Evolutionary conservation across 768 basidiomycete genomes (phyloP).

Genomic region (Termitomyces sp.): DNA sequence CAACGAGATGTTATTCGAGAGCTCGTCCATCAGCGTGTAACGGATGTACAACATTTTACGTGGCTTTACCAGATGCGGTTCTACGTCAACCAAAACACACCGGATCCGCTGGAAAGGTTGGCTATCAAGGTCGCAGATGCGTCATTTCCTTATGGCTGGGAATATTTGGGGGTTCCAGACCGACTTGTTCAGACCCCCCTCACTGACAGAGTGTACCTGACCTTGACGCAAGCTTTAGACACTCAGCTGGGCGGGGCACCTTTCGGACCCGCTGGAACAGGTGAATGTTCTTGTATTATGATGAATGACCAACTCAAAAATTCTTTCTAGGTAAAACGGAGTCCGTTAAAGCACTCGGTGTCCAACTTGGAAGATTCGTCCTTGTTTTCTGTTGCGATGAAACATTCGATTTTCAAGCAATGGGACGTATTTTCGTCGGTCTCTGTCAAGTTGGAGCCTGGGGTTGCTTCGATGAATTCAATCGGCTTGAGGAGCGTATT

Average conservation of each 20-base stretch:
- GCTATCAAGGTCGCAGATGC: slow-evolving; percentile 86
- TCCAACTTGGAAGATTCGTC: slow-evolving; percentile 97
- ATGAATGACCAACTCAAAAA: slow-evolving; percentile 2
- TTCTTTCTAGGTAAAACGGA: slow-evolving; percentile 82
- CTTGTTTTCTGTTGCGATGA: slow-evolving; percentile 99
- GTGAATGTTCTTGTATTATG: slow-evolving; percentile 27
- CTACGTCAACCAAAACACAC: slow-evolving; percentile 71
- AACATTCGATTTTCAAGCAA: slow-evolving; percentile 99
- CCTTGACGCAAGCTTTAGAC: slow-evolving; percentile 91
- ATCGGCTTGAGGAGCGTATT: slow-evolving; percentile 96
- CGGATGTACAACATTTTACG: slow-evolving; percentile 69
- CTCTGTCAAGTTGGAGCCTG: slow-evolving; percentile 99
- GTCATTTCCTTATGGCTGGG: slow-evolving; percentile 95
- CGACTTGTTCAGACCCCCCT: slow-evolving; percentile 96
- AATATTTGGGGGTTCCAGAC: slow-evolving; percentile 96
- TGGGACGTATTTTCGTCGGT: slow-evolving; percentile 99
- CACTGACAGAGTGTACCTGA: slow-evolving; percentile 95
- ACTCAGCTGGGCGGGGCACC: slow-evolving; percentile 95
- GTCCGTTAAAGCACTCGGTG: slow-evolving; percentile 97
- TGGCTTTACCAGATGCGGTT: slow-evolving; percentile 99
- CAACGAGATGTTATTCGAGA: slow-evolving; percentile 91
- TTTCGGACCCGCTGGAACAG: slow-evolving; percentile 97
- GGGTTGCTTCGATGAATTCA: slow-evolving; percentile 99
- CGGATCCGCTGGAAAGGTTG: slow-evolving; percentile 77
- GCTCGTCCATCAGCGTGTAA: slow-evolving; percentile 61